Evolutionary conservation across 2,329 filamentous ascomycete genomes (phyloP).

Genomic region (Chalaropsis thielavioides): DNA sequence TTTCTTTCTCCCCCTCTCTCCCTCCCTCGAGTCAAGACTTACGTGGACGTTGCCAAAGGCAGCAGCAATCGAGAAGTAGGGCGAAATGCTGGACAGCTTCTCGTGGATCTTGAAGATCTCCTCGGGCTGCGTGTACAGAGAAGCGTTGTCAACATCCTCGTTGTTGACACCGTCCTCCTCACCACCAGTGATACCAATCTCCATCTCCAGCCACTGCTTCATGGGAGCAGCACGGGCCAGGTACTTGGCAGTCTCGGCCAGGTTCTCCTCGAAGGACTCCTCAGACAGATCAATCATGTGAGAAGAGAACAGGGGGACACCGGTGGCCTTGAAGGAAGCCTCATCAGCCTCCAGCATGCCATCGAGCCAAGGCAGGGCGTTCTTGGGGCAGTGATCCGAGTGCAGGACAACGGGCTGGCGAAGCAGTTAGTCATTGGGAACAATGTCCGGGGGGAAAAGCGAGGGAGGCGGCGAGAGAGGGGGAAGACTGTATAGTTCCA

Average conservation of each 20-base stretch:
- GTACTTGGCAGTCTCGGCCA: slow-evolving; percentile 82
- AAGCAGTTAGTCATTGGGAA: not conserved
- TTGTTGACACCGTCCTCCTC: slow-evolving; percentile 97
- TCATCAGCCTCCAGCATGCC: slow-evolving; percentile 92
- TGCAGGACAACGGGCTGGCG: slow-evolving; percentile 66
- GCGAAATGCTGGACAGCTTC: slow-evolving; percentile 68
- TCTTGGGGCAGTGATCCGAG: slow-evolving; percentile 99
- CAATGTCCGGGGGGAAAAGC: not conserved
- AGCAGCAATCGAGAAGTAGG: slow-evolving; percentile 95
- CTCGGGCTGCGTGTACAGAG: slow-evolving; percentile 92
- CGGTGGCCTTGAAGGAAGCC: slow-evolving; percentile 82
- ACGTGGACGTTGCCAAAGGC: slow-evolving; percentile 97
- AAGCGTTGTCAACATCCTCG: slow-evolving; percentile 91
- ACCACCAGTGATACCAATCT: slow-evolving; percentile 74
- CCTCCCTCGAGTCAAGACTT: too few relatives aligned
- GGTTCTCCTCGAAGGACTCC: slow-evolving; percentile 80
- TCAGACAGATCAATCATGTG: slow-evolving; percentile 99
- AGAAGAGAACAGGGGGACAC: slow-evolving; percentile 78
- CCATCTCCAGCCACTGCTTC: slow-evolving; percentile 99
- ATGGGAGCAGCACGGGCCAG: slow-evolving; percentile 86
- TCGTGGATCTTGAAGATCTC: slow-evolving; percentile 89
- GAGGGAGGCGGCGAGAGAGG: too few relatives aligned
- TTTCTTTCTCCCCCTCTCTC: too few relatives aligned
- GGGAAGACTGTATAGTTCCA: too few relatives aligned
- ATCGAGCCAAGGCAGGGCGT: slow-evolving; percentile 95